These are phyloP conservation scores for Fusarium tjaetaba DNA, from an alignment of 2,329 filamentous ascomycete genomes.

Conservation along the genomic window DNA sequence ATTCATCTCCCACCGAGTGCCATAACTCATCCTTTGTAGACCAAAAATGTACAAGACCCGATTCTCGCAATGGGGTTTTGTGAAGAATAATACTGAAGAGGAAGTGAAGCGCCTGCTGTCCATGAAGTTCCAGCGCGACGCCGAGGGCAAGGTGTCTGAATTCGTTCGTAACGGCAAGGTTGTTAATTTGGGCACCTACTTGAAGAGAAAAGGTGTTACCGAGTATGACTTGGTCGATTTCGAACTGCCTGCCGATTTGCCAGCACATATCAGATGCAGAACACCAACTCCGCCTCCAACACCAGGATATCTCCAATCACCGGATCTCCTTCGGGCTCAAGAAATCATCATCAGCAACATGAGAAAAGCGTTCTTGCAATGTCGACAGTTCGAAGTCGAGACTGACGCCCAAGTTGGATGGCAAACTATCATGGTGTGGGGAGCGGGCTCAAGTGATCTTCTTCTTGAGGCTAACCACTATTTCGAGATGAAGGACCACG, in stretches of 20 bases:
- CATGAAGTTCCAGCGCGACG: conserved; percentile 63
- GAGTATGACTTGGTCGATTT: conserved; percentile 62
- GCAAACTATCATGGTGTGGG: conserved; percentile 56
- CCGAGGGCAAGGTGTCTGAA: conserved; percentile 62
- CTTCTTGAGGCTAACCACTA: conserved; percentile 56
- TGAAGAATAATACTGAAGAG: conserved; percentile 65
- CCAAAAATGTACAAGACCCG: conserved; percentile 67
- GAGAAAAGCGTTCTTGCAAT: conserved; percentile 56
- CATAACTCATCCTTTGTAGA: conserved; percentile 44
- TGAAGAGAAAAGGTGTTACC: conserved; percentile 63
- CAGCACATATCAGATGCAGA: conserved; percentile 56
- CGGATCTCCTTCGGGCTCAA: conserved; percentile 56
- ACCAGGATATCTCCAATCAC: conserved; percentile 54
- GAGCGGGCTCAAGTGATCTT: conserved; percentile 55
- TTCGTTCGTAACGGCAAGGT: conserved; percentile 64
- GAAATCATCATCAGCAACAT: conserved; percentile 56
- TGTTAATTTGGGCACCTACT: conserved; percentile 62
- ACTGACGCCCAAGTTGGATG: conserved; percentile 52
- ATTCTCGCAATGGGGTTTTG: conserved; percentile 65
- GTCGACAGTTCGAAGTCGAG: conserved; percentile 55
- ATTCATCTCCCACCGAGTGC: neutral
- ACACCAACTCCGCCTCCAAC: conserved; percentile 57
- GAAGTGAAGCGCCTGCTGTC: conserved; percentile 61
- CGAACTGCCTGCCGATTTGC: conserved; percentile 54
- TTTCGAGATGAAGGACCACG: conserved; percentile 53